Percentiles rank a stretch among this genome's conserved stretches.
These are phyloP conservation scores for Gaultheria prostrata DNA, from an alignment of 148 eudicot species.

Conservation along the genomic window DNA sequence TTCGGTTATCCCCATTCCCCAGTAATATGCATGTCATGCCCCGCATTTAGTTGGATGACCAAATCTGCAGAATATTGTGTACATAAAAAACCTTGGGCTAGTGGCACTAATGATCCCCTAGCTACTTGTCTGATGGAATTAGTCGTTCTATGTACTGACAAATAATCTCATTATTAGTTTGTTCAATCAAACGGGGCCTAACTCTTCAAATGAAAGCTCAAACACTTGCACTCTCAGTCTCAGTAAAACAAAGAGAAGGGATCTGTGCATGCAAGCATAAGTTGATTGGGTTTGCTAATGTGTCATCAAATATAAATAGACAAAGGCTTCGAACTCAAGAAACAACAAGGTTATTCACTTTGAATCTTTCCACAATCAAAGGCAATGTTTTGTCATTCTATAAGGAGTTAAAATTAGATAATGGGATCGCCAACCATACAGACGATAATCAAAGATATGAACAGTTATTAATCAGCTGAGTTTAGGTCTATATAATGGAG, in stretches of 20 bases:
- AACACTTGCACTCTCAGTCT: background rate
- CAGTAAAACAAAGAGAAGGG: background rate
- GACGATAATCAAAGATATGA: constrained; percentile 14
- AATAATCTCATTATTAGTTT: background rate
- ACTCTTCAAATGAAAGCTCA: background rate
- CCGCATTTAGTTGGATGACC: background rate
- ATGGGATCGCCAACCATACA: constrained; percentile 5
- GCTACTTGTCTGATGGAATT: background rate
- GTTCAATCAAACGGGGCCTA: background rate
- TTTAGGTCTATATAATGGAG: constrained; percentile 28
- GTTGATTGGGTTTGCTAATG: background rate
- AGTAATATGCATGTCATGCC: no score
- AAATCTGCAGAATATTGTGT: background rate
- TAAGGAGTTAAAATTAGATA: constrained; percentile 3
- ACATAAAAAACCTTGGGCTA: background rate
- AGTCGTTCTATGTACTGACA: background rate
- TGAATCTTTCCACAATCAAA: constrained; percentile 7
- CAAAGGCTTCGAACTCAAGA: background rate
- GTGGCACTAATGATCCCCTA: background rate
- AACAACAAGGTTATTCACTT: background rate
- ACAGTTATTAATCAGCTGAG: background rate
- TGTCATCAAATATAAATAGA: background rate
- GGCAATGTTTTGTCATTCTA: constrained; percentile 13
- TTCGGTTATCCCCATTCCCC: background rate
- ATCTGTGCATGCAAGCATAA: background rate